A percentile compares a stretch with the other conserved stretches of the same genome.
Evolutionary conservation across 306 rosid species (phyloP).

Genomic region (Prunus mongolica): DNA sequence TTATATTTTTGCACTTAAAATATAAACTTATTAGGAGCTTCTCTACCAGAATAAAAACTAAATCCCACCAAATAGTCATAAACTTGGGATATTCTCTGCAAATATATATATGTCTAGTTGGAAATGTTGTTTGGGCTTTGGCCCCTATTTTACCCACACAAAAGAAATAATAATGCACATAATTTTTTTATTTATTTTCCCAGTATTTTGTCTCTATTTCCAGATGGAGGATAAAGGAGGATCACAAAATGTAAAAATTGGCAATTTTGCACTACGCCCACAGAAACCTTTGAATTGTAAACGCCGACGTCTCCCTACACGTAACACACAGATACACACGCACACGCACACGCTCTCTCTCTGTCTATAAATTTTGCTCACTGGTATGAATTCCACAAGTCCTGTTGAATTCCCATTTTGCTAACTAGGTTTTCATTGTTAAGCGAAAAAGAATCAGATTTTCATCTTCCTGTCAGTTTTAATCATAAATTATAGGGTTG

Average conservation of each 20-base stretch:
- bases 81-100: too few species aligned
- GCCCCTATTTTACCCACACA: too few species aligned
- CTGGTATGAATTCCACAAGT: neutral
- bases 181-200: neutral
- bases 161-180: neutral
- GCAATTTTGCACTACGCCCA: neutral
- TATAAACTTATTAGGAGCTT: too few species aligned
- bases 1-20: too few species aligned
- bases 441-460: neutral
- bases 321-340: neutral
- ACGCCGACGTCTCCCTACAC: neutral
- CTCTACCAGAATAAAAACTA: too few species aligned
- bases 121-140: too few species aligned
- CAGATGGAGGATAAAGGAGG: neutral
- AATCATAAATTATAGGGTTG: neutral
- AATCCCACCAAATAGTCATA: neutral
- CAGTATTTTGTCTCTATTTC: neutral
- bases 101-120: too few species aligned
- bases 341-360: neutral
- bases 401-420: neutral
- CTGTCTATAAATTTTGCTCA: neutral
- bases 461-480: neutral
- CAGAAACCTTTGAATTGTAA: neutral
- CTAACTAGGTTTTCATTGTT: neutral
- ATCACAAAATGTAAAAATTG: neutral